Evolutionary conservation across 2,329 filamentous ascomycete species (phyloP), one percentile per base, ranked within the genome.

Genomic region (Stachybotrys chartarum): DNA sequence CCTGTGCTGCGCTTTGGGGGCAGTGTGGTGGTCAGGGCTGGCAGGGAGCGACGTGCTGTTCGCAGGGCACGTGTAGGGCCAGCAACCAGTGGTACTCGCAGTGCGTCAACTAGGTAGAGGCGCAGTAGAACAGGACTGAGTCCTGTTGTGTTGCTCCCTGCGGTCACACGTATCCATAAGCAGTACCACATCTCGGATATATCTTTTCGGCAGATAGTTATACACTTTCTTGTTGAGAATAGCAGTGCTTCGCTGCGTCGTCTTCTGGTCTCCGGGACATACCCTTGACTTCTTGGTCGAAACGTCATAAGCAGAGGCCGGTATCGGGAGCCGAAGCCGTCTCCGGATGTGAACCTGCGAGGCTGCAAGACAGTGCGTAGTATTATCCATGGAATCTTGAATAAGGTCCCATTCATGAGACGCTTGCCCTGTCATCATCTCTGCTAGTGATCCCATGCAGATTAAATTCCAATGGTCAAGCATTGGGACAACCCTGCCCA

Each of bases 1-100:
- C 50, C 16, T 58, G 56, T 18, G 32, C 54, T 30, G 56, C 56
- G 11, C 14, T 52, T 17, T 58, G 56, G 56, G 54, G 54, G 1
- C 56, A 58, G 45, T 58, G 56, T 30, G 56, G 56, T 50, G 56
- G 56, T 14, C 51, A 50, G 32, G 30, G 39, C 31, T 59, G 56
- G 56, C 54, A 54, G 2, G 58, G 58, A n/a, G 44, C 58, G 12
- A 59, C 53, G 6, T 59, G 58, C 30, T 59, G 58, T 39, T 54
- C 56, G 4, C 7, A 52, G 17, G 58, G 58, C 42, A 59, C 58
- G 14, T 59, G 58, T 30, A 49, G 53, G 18, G 10, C 46, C 10
- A 35, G 53, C 5, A 59, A 58, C 49, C 39, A 55, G 3, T 60
- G 56, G 14, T 60, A 60, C 50, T 57, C 56, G 12, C 58, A 60